These are phyloP conservation scores for Bocquillonia castaneifolia DNA, from an alignment of 441 rosid genomes.

Conservation along the genomic window DNA sequence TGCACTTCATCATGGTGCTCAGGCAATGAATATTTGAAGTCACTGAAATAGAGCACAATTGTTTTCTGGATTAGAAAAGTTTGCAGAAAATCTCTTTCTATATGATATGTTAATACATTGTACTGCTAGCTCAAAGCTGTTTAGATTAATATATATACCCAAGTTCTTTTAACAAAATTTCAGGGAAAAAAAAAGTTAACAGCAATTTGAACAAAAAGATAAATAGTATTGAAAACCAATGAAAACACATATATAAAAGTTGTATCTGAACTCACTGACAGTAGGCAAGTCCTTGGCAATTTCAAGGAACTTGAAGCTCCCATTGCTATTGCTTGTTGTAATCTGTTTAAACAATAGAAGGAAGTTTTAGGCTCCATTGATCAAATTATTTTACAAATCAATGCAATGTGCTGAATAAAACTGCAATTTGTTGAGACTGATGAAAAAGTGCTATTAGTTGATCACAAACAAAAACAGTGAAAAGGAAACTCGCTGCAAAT, in stretches of 20 bases:
- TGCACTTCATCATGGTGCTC: slow-evolving; percentile 86
- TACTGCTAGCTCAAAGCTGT: neutral
- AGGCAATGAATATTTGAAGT: slow-evolving; percentile 70
- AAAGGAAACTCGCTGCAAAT: neutral
- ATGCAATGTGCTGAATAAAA: neutral
- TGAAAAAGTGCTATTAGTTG: neutral
- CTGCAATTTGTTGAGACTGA: neutral
- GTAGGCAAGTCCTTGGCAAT: slow-evolving; percentile 76
- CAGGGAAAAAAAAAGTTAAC: neutral
- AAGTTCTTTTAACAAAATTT: neutral
- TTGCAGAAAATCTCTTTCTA: neutral
- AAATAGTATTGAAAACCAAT: neutral
- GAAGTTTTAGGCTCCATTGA: neutral
- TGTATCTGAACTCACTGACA: slow-evolving; percentile 54
- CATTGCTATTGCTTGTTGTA: slow-evolving; percentile 34
- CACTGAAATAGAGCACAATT: slow-evolving; percentile 50
- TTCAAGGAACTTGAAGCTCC: slow-evolving; percentile 77
- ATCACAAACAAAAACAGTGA: neutral
- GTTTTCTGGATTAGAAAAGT: slow-evolving; percentile 21
- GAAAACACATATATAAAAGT: neutral
- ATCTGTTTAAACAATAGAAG: slow-evolving; percentile 38
- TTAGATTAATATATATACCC: neutral
- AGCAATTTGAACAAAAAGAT: neutral
- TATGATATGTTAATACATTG: neutral
- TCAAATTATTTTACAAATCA: slow-evolving; percentile 2